Evolutionary conservation across 768 basidiomycete species (phyloP).

Genomic region (Astraeus odoratus): DNA sequence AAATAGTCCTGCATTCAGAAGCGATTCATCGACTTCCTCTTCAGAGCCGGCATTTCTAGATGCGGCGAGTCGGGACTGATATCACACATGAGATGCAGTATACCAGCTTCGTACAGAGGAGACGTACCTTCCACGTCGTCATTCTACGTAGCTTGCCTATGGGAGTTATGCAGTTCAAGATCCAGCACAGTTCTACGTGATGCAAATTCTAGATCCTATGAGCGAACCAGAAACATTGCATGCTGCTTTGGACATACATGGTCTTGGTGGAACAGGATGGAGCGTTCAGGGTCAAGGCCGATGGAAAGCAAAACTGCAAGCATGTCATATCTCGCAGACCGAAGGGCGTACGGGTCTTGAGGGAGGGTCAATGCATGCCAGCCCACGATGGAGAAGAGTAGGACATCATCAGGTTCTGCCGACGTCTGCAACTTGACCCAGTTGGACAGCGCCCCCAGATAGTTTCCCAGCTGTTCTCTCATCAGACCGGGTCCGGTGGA

Average conservation of each 20-base stretch:
- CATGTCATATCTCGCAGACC: slow-evolving; percentile 62
- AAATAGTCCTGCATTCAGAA: slow-evolving; percentile 79
- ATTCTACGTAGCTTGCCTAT: slow-evolving; percentile 79
- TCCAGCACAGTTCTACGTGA: slow-evolving; percentile 87
- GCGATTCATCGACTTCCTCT: slow-evolving; percentile 72
- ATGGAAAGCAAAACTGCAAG: slow-evolving; percentile 79
- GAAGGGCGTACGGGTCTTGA: slow-evolving; percentile 65
- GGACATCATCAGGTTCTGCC: slow-evolving; percentile 48
- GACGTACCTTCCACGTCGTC: slow-evolving; percentile 99
- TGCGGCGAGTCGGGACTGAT: slow-evolving; percentile 66
- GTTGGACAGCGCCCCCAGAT: slow-evolving; percentile 83
- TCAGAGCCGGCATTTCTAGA: slow-evolving; percentile 69
- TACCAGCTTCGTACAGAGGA: too few species aligned
- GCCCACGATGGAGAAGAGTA: slow-evolving; percentile 86
- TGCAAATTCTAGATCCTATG: slow-evolving; percentile 53
- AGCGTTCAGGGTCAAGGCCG: slow-evolving; percentile 72
- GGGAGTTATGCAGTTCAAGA: slow-evolving; percentile 78
- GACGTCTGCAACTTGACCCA: slow-evolving; percentile 78
- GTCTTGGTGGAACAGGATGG: slow-evolving; percentile 82
- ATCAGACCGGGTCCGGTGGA: slow-evolving; percentile 4
- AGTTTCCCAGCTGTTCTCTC: slow-evolving; percentile 73
- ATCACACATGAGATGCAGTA: neutral
- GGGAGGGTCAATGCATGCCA: slow-evolving; percentile 93
- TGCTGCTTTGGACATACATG: slow-evolving; percentile 47
- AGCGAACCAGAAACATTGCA: neutral